Percentiles rank a stretch among this genome's conserved stretches.
Conservation (phyloP, 163 green algal species). For the Chloromonas sp. region DNA sequence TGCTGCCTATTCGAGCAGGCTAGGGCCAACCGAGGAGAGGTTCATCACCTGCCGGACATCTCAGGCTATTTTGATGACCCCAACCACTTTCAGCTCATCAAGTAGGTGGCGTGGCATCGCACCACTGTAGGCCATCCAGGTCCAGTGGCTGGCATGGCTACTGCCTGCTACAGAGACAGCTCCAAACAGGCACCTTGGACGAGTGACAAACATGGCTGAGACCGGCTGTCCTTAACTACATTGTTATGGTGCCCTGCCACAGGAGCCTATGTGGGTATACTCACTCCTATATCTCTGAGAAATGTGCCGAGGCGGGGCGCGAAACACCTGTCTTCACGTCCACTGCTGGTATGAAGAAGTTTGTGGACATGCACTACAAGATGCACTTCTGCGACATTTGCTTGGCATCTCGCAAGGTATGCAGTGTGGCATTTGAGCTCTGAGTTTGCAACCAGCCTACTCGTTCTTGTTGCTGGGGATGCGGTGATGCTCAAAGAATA, state of each 20-base stretch:
- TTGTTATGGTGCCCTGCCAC: background rate
- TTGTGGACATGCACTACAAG: slow-evolving; percentile 52
- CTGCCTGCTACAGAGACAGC: too few species aligned
- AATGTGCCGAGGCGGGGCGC: slow-evolving; percentile 2
- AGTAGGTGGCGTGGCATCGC: slow-evolving; percentile 20
- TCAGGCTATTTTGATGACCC: slow-evolving; percentile 86
- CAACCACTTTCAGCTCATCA: slow-evolving; percentile 66
- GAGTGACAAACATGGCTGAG: too few species aligned
- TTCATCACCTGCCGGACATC: slow-evolving; percentile 63
- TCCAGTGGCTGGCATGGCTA: too few species aligned
- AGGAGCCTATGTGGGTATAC: slow-evolving; percentile 69
- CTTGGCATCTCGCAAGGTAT: slow-evolving; percentile 80
- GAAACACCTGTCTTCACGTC: slow-evolving; percentile 43
- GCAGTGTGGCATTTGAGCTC: background rate
- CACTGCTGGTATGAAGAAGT: slow-evolving; percentile 57
- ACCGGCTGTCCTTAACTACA: too few species aligned
- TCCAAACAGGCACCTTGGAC: too few species aligned
- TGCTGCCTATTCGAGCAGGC: slow-evolving; percentile 32
- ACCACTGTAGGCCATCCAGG: too few species aligned
- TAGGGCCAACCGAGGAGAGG: slow-evolving; percentile 40
- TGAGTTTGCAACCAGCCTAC: too few species aligned
- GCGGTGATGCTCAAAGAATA: too few species aligned
- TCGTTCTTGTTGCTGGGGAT: too few species aligned
- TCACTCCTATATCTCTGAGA: slow-evolving; percentile 50
- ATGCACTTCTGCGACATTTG: slow-evolving; percentile 88